phyloP scores from a whole-genome alignment of 257 asterid species.

The Nicotiana otophora region DNA sequence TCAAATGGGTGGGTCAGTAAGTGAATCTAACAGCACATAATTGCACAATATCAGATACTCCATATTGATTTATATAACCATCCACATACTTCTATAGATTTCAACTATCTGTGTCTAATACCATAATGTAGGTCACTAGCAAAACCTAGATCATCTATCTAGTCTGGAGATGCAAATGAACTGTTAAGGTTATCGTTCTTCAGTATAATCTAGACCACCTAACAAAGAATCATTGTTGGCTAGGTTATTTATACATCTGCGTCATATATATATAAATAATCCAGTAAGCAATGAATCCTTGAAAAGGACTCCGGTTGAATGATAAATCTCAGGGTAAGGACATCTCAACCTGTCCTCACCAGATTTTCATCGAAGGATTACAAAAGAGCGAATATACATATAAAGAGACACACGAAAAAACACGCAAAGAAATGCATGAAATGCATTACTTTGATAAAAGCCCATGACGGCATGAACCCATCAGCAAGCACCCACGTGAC shows the following conservation, averaged over 20 bases:
- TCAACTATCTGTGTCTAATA: not conserved
- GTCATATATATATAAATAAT: not conserved
- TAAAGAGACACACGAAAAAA: not conserved
- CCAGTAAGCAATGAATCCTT: not conserved
- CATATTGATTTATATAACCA: not conserved
- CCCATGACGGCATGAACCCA: conserved; percentile 97
- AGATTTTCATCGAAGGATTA: not conserved
- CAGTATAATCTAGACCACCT: not conserved
- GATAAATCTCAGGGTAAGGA: not conserved
- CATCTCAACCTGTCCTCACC: conserved; percentile 5
- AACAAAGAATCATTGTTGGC: not conserved
- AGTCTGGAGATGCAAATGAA: not conserved
- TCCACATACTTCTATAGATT: not conserved
- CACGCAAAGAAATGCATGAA: not conserved
- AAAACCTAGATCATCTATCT: not conserved
- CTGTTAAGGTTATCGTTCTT: not conserved
- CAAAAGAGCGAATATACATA: not conserved
- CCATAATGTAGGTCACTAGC: not conserved
- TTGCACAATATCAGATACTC: not conserved
- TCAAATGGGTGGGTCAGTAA: not conserved
- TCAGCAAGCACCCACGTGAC: conserved; percentile 96
- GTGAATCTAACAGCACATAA: not conserved
- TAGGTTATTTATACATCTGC: not conserved
- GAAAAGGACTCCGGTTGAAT: not conserved
- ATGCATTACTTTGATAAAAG: conserved; percentile 70